Evolutionary conservation across 2,329 filamentous ascomycete species (phyloP).

Genomic region (Monilinia polystroma): DNA sequence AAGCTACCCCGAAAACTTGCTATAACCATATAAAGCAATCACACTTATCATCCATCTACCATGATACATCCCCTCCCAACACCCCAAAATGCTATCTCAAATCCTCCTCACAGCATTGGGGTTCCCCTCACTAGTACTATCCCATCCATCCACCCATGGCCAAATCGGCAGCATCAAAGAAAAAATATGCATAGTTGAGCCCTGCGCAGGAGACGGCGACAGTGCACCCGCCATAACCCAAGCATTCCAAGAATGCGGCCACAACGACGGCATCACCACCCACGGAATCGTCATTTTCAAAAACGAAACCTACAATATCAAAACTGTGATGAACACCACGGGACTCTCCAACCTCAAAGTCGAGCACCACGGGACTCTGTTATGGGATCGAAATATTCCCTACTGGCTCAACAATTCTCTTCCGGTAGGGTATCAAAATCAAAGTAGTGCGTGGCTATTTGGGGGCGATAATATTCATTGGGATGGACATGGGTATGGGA

Average conservation of each 20-base stretch:
- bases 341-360: constrained; percentile 46
- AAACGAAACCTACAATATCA: constrained; percentile 47
- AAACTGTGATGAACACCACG: constrained; percentile 47
- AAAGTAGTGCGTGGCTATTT: constrained; percentile 54
- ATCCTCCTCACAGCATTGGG: constrained; percentile 11
- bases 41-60: background rate
- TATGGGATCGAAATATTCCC: constrained; percentile 13
- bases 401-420: constrained; percentile 43
- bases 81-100: constrained; percentile 8
- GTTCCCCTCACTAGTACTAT: background rate
- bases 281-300: constrained; percentile 44
- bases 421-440: constrained; percentile 55
- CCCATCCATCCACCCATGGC: background rate
- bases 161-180: background rate
- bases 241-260: constrained; percentile 45
- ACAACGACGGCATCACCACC: constrained; percentile 30
- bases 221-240: constrained; percentile 43
- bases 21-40: background rate
- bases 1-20: background rate
- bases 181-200: constrained; percentile 28
- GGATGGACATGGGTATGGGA: constrained; percentile 52
- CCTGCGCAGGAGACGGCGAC: constrained; percentile 32
- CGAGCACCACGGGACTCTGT: constrained; percentile 56
- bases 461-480: constrained; percentile 53
- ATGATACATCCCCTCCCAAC: background rate